Evolutionary conservation across 192 early-diverging fungal genomes (phyloP).

Genomic region (Mortierella claussenii): DNA sequence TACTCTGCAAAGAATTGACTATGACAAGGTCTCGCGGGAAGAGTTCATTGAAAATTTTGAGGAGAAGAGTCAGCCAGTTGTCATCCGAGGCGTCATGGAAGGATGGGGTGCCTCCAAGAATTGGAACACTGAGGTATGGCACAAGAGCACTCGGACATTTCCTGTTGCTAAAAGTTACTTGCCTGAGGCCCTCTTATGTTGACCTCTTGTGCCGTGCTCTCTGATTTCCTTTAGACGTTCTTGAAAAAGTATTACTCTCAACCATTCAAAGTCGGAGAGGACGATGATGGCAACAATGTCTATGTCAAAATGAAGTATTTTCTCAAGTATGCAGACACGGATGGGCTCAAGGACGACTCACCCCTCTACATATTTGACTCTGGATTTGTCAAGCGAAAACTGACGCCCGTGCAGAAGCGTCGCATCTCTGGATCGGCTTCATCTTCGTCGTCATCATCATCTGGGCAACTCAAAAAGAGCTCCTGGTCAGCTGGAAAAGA

Average conservation of each 20-base stretch:
- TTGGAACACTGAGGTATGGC: constrained; percentile 65
- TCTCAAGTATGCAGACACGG: constrained; percentile 61
- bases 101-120: constrained; percentile 65
- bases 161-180: not conserved
- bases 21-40: constrained; percentile 59
- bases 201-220: not conserved
- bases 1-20: constrained; percentile 65
- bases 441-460: constrained; percentile 39
- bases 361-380: constrained; percentile 88
- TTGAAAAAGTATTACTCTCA: constrained; percentile 64
- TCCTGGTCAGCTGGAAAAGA: not conserved
- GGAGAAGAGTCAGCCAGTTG: constrained; percentile 64
- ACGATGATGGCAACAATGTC: constrained; percentile 76
- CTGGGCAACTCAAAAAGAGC: not conserved
- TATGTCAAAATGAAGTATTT: constrained; percentile 73
- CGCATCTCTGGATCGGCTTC: constrained; percentile 37
- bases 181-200: no score
- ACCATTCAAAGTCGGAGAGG: constrained; percentile 84
- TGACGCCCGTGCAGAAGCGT: constrained; percentile 36
- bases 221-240: constrained; percentile 36
- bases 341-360: constrained; percentile 69
- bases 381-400: constrained; percentile 64
- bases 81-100: constrained; percentile 65
- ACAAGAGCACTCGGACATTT: not conserved
- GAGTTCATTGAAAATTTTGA: constrained; percentile 72